Percentiles rank a stretch among this genome's conserved stretches.
Conservation (phyloP, 129 eudicot genomes). For the Ambrosia artemisiifolia region DNA sequence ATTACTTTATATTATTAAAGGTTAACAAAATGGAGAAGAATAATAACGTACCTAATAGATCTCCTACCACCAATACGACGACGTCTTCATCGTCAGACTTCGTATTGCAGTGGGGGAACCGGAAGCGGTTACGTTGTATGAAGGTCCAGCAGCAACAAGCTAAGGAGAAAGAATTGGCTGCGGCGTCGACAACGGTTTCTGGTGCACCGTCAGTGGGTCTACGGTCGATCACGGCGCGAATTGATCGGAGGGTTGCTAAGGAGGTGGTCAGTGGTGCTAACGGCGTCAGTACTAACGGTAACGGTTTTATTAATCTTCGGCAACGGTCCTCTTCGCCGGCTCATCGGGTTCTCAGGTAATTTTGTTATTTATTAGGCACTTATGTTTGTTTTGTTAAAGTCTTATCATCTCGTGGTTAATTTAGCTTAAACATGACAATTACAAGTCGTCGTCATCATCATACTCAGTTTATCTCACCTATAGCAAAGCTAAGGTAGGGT, state of each 20-base stretch:
- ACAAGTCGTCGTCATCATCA: too few species aligned
- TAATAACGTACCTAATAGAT: too few species aligned
- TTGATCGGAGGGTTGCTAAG: constrained; percentile 54
- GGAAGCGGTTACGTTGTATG: constrained; percentile 71
- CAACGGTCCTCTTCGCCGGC: constrained; percentile 56
- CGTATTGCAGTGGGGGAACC: constrained; percentile 79
- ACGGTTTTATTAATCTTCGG: constrained; percentile 55
- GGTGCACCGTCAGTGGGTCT: constrained; percentile 34
- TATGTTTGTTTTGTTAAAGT: too few species aligned
- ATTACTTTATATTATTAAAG: constrained; percentile 31
- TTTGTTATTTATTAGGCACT: not conserved
- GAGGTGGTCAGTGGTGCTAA: not conserved
- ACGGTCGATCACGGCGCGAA: constrained; percentile 44
- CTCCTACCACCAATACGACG: constrained; percentile 23
- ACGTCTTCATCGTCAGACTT: constrained; percentile 53
- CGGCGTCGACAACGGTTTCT: constrained; percentile 15
- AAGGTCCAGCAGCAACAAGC: constrained; percentile 49
- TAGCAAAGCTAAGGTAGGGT: too few species aligned
- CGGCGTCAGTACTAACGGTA: constrained; percentile 19
- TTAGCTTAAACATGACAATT: too few species aligned
- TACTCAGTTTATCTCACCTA: too few species aligned
- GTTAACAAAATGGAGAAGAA: constrained; percentile 47
- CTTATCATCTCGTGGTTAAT: too few species aligned
- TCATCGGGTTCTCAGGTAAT: constrained; percentile 56
- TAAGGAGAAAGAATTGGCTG: constrained; percentile 17